These are phyloP conservation scores for Wickerhamiella siamensis DNA, from an alignment of 805 yeast genomes.

Conservation along the genomic window DNA sequence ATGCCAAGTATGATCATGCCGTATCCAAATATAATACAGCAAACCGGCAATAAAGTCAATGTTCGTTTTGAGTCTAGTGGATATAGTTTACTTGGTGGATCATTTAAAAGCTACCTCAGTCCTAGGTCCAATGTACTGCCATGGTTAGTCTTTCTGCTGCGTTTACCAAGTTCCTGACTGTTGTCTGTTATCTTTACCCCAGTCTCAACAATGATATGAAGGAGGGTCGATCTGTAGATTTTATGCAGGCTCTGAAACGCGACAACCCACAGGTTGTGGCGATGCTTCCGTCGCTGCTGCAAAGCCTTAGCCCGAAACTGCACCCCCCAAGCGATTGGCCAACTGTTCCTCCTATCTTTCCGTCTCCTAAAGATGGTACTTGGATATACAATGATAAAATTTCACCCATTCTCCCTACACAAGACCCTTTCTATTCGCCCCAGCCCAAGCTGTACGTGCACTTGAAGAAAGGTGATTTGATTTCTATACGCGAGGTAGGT, in stretches of 20 bases:
- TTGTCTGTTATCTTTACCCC: neutral
- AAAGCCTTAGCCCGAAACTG: neutral
- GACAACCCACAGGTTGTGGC: neutral
- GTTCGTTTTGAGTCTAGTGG: too few relatives aligned
- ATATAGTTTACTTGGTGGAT: too few relatives aligned
- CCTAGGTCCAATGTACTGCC: too few relatives aligned
- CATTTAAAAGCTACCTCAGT: too few relatives aligned
- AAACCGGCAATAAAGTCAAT: too few relatives aligned
- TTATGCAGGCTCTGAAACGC: neutral
- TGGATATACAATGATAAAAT: neutral
- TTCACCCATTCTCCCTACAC: constrained; percentile 4
- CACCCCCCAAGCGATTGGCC: neutral
- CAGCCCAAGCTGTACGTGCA: constrained; percentile 1
- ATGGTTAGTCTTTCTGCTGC: neutral
- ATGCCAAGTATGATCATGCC: too few relatives aligned
- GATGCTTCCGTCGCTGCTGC: neutral
- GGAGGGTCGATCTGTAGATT: neutral
- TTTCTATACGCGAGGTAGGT: constrained; percentile 8
- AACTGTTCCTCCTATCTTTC: neutral
- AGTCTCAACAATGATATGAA: neutral
- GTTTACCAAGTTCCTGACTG: neutral
- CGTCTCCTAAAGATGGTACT: neutral
- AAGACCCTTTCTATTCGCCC: constrained; percentile 8
- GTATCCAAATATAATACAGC: too few relatives aligned
- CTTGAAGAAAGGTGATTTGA: constrained; percentile 4